Percentiles rank a stretch among this genome's conserved stretches.
phyloP scores from a whole-genome alignment of 495 filamentous ascomycete species.

The Staphylotrichum tortipilum region DNA sequence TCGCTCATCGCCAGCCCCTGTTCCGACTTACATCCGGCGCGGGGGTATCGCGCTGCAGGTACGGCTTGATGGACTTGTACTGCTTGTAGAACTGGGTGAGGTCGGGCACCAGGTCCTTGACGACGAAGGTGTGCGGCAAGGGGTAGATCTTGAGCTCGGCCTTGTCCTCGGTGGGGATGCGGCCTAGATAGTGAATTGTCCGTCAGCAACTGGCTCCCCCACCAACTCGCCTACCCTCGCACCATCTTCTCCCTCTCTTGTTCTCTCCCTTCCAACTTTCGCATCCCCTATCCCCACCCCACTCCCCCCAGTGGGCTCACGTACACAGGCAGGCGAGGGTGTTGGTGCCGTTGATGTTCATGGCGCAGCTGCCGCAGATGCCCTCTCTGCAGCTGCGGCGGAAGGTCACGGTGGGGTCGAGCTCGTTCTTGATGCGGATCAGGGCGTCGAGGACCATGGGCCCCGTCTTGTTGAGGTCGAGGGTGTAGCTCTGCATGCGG shows the following conservation, averaged over 20 bases:
- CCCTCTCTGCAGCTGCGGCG: constrained; percentile 91
- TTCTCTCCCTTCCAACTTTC: too few species aligned
- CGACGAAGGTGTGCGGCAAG: constrained; percentile 95
- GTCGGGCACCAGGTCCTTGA: constrained; percentile 97
- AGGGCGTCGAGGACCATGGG: constrained; percentile 97
- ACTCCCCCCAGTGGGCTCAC: too few species aligned
- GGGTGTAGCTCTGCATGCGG: constrained; percentile 83
- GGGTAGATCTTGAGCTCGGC: constrained; percentile 93
- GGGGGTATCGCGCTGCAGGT: constrained; percentile 79
- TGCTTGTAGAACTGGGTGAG: constrained; percentile 99
- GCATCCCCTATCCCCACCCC: too few species aligned
- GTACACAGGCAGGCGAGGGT: constrained; percentile 95
- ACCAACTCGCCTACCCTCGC: too few species aligned
- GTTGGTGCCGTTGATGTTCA: constrained; percentile 99
- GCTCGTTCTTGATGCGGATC: constrained; percentile 97
- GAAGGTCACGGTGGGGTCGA: constrained; percentile 95
- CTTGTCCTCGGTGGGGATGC: constrained; percentile 75
- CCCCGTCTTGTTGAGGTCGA: constrained; percentile 96
- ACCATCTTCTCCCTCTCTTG: too few species aligned
- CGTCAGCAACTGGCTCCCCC: too few species aligned
- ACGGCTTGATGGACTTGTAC: constrained; percentile 99
- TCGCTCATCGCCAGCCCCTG: too few species aligned
- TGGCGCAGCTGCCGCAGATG: constrained; percentile 95
- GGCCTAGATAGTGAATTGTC: constrained; percentile 54
- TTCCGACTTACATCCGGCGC: constrained; percentile 56